Conservation (phyloP, 1,284 basidiomycete species). For the Apiotrichum domesticum region DNA sequence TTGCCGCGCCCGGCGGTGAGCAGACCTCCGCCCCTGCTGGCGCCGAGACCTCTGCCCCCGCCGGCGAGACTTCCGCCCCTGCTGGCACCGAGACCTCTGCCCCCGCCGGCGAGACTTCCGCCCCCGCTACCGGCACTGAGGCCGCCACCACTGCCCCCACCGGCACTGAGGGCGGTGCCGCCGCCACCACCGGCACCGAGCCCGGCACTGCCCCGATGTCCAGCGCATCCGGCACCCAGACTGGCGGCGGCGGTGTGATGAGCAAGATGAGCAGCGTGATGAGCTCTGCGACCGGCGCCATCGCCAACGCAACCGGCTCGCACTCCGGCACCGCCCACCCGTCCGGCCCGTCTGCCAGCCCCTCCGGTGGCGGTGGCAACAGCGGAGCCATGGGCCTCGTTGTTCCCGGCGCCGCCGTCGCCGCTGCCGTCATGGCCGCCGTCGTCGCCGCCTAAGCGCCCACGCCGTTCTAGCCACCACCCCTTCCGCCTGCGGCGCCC, state of each 20-base stretch:
- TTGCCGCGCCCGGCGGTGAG: too few relatives aligned
- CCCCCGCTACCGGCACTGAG: not conserved
- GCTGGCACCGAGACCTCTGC: too few relatives aligned
- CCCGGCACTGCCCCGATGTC: too few relatives aligned
- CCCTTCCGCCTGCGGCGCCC: too few relatives aligned
- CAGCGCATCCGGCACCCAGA: too few relatives aligned
- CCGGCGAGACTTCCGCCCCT: not conserved
- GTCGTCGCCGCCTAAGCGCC: not conserved
- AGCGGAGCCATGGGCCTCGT: not conserved
- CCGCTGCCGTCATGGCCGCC: not conserved
- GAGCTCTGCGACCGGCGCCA: not conserved
- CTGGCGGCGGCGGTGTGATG: too few relatives aligned
- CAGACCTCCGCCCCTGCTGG: too few relatives aligned
- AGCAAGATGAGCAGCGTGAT: too few relatives aligned
- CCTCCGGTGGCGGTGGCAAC: not conserved
- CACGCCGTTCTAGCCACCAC: too few relatives aligned
- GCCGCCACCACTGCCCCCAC: not conserved
- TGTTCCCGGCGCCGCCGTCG: not conserved
- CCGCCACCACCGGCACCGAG: too few relatives aligned
- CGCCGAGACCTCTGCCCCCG: too few relatives aligned
- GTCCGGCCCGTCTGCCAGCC: not conserved
- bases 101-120: not conserved
- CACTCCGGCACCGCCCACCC: not conserved
- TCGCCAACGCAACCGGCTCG: not conserved
- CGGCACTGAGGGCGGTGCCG: too few relatives aligned